Percentiles rank a stretch among this genome's conserved stretches.
phyloP scores from a whole-genome alignment of 371 early-diverging fungal genomes.

The Apophysomyces variabilis region DNA sequence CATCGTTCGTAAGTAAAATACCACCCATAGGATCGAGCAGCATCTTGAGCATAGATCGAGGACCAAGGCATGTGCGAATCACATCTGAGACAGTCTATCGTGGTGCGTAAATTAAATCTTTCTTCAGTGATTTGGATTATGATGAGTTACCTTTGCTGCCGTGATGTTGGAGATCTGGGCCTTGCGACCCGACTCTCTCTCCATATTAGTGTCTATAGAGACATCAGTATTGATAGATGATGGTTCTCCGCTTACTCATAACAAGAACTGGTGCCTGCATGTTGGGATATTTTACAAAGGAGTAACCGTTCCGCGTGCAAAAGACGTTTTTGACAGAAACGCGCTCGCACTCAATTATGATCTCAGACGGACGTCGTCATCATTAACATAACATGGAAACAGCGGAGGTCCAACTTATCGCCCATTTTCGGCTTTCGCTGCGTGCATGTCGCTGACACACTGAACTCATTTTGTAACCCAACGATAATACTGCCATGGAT shows the following conservation, averaged over 20 bases:
- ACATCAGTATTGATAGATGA: conserved; percentile 13
- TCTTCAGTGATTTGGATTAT: conserved; percentile 1
- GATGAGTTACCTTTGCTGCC: conserved; percentile 86
- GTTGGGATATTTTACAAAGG: conserved; percentile 16
- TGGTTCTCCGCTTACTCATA: conserved; percentile 61
- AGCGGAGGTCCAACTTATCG: too few species aligned
- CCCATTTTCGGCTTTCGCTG: neutral
- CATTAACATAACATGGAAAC: too few species aligned
- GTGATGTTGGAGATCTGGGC: conserved; percentile 97
- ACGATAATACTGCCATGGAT: too few species aligned
- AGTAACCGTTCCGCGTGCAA: neutral
- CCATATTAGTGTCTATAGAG: conserved; percentile 84
- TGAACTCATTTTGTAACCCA: too few species aligned
- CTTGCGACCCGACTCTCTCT: conserved; percentile 95
- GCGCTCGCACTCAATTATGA: too few species aligned
- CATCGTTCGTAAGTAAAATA: conserved; percentile 99
- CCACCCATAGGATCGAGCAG: conserved; percentile 99
- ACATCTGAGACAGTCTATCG: conserved; percentile 95
- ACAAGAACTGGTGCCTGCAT: conserved; percentile 76
- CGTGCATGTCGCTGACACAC: too few species aligned
- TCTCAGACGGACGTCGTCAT: too few species aligned
- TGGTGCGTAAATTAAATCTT: conserved; percentile 11
- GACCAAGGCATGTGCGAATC: conserved; percentile 99
- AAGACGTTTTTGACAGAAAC: conserved; percentile 1
- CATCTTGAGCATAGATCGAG: conserved; percentile 99